Evolutionary conservation across 768 basidiomycete genomes (phyloP), one percentile per base, ranked within the genome.

Genomic region (Kwoniella mangroviensis): DNA sequence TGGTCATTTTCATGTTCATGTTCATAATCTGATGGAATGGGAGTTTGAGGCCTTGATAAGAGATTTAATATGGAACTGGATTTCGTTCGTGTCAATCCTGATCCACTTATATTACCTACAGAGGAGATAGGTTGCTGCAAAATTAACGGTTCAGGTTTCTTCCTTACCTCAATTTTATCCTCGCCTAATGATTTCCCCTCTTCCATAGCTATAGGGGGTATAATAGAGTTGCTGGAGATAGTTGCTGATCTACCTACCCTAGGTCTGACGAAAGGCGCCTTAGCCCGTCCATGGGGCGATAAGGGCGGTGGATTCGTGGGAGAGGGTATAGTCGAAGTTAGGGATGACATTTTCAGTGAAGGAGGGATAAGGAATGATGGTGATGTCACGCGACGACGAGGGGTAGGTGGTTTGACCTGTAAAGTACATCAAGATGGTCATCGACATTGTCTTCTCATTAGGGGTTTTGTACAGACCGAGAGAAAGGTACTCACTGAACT

Each of bases 191-290:
- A 24, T 59, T 28, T 59, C 12, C 6, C 4, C 24, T 22, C 53
- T n/a, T 19, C 13, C 45, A 34, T 34, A 42, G 61, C 43, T n/a
- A n/a, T n/a, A n/a, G n/a, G n/a, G n/a, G n/a, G n/a, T n/a, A n/a
- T n/a, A n/a, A n/a, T n/a, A n/a, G n/a, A n/a, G n/a, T 40, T 24
- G 22, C 49, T 24, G 9, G 63, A 65, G 13, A 65, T 56, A 40
- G 63, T 65, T 15, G 63, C 54, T 24, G 63, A 54, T 56, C 63
- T 22, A 42, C 63, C 63, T n/a, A 65, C 21, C 34, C 34, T 42
- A 7, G 63, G 40, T 26, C 21, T 65, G 4, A 5, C 52, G 5
- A n/a, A n/a, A 1, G 62, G n/a, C 9, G 22, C 28, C 21, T 51
- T 63, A 0, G 62, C 15, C 21, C 62, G 9, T 13, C 62, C 51